Conservation (phyloP, 176 grass and related monocot species). For the Oryza officinalis region DNA sequence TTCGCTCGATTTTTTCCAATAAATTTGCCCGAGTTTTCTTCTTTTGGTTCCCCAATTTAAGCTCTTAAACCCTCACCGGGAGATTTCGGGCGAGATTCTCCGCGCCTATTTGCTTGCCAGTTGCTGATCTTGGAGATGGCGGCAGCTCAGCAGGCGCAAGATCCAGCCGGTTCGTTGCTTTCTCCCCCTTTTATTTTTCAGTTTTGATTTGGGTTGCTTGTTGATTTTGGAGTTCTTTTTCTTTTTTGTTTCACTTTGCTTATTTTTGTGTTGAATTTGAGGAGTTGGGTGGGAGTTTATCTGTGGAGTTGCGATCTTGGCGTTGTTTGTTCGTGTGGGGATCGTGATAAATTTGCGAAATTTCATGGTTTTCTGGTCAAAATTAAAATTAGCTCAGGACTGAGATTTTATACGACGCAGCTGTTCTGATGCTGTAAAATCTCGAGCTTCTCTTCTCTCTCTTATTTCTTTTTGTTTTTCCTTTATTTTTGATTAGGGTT, state of each 20-base stretch:
- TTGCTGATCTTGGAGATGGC: constrained; percentile 22
- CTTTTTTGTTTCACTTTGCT: background rate
- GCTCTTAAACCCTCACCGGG: background rate
- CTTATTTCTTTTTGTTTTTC: background rate
- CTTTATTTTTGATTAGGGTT: background rate
- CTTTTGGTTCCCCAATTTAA: background rate
- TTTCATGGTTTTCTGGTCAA: background rate
- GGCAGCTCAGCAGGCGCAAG: constrained; percentile 23
- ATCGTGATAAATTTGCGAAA: background rate
- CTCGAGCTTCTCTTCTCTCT: background rate
- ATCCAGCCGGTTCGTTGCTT: constrained; percentile 22
- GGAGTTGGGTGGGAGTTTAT: background rate
- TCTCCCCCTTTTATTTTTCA: background rate
- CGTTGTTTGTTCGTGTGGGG: background rate
- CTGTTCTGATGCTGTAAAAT: background rate
- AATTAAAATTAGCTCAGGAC: background rate
- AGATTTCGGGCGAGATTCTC: background rate
- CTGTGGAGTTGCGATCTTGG: background rate
- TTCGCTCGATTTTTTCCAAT: background rate
- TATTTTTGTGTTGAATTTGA: background rate
- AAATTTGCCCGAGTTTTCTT: background rate
- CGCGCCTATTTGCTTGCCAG: background rate
- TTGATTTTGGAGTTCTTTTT: background rate
- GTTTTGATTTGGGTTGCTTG: background rate
- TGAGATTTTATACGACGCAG: background rate